Evolutionary conservation across 176 grass and related monocot genomes (phyloP).

Genomic region (bread wheat (Triticum aestivum)): DNA sequence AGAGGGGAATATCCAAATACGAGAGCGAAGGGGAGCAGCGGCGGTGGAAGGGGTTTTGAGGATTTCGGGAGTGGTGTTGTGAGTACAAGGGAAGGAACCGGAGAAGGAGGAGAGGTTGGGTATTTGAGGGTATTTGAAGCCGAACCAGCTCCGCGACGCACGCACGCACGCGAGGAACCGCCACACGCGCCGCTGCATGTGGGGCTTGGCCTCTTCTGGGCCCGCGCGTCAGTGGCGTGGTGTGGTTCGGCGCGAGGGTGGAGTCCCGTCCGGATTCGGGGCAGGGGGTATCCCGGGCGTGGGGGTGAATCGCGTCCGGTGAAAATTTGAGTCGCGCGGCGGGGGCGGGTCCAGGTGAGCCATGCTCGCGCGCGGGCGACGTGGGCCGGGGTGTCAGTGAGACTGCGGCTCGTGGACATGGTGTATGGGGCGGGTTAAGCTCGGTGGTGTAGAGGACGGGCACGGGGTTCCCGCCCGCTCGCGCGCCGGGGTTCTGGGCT

Average conservation of each 20-base stretch:
- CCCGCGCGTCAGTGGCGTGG: neutral
- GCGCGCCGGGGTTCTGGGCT: neutral
- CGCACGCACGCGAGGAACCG: too few relatives aligned
- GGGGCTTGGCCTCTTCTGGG: neutral
- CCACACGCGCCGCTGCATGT: rapidly evolving
- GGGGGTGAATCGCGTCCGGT: neutral
- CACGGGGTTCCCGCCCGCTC: neutral
- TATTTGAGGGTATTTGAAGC: constrained; percentile 45
- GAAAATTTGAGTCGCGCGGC: neutral
- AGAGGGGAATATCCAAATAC: neutral
- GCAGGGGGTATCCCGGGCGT: neutral
- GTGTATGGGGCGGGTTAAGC: neutral
- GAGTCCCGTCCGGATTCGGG: neutral
- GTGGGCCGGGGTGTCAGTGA: neutral
- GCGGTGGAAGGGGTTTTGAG: neutral
- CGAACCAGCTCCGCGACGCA: neutral
- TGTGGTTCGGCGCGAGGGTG: rapidly evolving
- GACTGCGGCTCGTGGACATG: neutral
- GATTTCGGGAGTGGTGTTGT: neutral
- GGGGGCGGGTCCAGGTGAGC: neutral
- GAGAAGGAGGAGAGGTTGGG: neutral
- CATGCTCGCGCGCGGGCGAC: rapidly evolving
- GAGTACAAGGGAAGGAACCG: neutral
- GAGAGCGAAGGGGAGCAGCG: neutral
- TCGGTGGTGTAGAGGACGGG: neutral